Evolutionary conservation across 192 early-diverging fungal genomes (phyloP), one percentile per base, ranked within the genome.

Genomic region (Coemansia sp.): DNA sequence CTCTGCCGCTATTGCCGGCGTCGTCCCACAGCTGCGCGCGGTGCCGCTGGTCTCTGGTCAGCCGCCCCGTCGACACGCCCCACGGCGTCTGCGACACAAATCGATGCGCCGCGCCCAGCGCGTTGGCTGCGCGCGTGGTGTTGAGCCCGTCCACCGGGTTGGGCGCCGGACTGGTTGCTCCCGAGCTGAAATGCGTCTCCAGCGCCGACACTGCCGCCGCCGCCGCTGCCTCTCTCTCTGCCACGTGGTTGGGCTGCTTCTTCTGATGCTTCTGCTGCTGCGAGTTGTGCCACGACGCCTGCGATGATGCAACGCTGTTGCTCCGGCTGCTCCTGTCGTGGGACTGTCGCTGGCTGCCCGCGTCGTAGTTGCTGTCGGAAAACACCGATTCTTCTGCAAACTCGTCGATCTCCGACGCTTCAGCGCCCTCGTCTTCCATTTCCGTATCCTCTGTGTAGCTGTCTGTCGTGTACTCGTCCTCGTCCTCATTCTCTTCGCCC

Each of bases 71-170:
- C 1, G 79, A 70, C 11, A 69, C 42, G 16, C 79, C 79, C 79
- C 79, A 82, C 15, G 79, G 79, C 52, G 75, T 82, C 18, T 82
- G 74, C 37, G 79, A 77, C 8, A 76, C 79, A 65, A 82, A 82
- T 5, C 75, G 70, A n/a, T 77, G 79, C 15, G 75, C 15, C 23
- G 79, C 68, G 5, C 68, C 75, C 58, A 82, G 48, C 5, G 79
- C 79, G 0, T 70, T 68, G 0, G 71, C 64, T 0, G 67, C 61
- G 32, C 65, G 49, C 2, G 69, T 62, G 11, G 48, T 19, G 26
- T 62, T 71, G 40, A 64, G 41, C 23, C 59, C 13, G 18, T 65
- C 67, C 1, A 49, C 11, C 5, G 64, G 50, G 21, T 57, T 71
- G 19, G 73, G 26, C 3, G 26, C 26, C 26, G 26, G 73, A 61